A percentile compares a stretch with the other conserved stretches of the same genome.
Conservation (phyloP, 2,329 filamentous ascomycete genomes). For the Calonectria hawksworthii region DNA sequence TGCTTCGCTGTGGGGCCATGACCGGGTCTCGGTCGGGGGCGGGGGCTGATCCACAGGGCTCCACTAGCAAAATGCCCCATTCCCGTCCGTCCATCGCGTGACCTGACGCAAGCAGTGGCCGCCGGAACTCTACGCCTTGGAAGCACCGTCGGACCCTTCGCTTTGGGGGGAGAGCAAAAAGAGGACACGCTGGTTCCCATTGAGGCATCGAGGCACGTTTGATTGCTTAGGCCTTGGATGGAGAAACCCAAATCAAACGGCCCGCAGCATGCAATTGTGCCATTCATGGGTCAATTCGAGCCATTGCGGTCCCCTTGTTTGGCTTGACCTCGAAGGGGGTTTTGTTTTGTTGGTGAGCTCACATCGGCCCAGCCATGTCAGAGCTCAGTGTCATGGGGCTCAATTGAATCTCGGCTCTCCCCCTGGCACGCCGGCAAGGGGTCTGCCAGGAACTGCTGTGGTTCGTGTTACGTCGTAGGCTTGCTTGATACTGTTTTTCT, state of each 20-base stretch:
- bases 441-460: conserved; percentile 4
- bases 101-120: conserved; percentile 50
- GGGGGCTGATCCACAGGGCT: conserved; percentile 18
- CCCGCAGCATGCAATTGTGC: conserved; percentile 5
- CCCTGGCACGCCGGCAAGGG: conserved; percentile 18
- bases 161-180: background rate
- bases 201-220: conserved; percentile 5
- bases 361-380: conserved; percentile 20
- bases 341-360: conserved; percentile 8
- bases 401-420: conserved; percentile 34
- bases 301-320: conserved; percentile 6
- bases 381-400: conserved; percentile 29
- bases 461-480: conserved; percentile 9
- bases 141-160: conserved; percentile 13
- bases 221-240: conserved; percentile 1
- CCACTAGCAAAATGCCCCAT: conserved; percentile 38
- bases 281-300: conserved; percentile 13
- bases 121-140: conserved; percentile 35
- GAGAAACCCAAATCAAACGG: background rate
- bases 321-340: background rate
- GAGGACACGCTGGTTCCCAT: background rate
- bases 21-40: conserved; percentile 33
- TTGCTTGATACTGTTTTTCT: background rate
- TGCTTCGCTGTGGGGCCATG: conserved; percentile 16
- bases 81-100: conserved; percentile 48